Percentiles rank a stretch among this genome's conserved stretches.
Evolutionary conservation across 192 early-diverging fungal species (phyloP).

Genomic region (Geosiphon pyriformis): DNA sequence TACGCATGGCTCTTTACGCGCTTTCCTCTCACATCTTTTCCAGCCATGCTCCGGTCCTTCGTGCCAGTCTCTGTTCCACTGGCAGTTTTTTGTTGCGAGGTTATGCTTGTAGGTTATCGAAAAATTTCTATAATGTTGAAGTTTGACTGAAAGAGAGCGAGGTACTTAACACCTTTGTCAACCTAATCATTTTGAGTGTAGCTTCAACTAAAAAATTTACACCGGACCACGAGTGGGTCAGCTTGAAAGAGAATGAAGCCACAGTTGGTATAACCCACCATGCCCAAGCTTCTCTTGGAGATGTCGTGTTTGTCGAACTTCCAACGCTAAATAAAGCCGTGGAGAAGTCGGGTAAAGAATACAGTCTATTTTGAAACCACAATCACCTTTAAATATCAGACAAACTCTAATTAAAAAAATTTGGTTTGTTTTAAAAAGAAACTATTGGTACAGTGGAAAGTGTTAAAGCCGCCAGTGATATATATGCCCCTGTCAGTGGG

Average conservation of each 20-base stretch:
- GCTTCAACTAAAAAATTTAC: slow-evolving; percentile 51
- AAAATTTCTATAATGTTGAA: too few relatives aligned
- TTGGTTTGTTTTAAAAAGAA: slow-evolving; percentile 34
- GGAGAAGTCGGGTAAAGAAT: slow-evolving; percentile 51
- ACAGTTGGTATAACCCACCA: slow-evolving; percentile 91
- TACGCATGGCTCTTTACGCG: too few relatives aligned
- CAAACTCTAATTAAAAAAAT: neutral
- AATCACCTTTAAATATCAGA: neutral
- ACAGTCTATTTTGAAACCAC: slow-evolving; percentile 1
- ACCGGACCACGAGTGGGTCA: slow-evolving; percentile 89
- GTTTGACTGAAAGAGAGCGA: too few relatives aligned
- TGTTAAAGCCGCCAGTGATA: slow-evolving; percentile 92
- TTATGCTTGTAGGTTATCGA: too few relatives aligned
- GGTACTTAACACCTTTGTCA: too few relatives aligned
- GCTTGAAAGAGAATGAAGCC: slow-evolving; percentile 63
- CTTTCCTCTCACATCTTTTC: too few relatives aligned
- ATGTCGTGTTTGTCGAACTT: slow-evolving; percentile 91
- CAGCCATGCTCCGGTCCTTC: too few relatives aligned
- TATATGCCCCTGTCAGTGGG: slow-evolving; percentile 83
- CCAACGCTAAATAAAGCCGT: slow-evolving; percentile 63
- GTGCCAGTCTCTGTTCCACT: too few relatives aligned
- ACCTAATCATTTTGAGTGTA: too few relatives aligned
- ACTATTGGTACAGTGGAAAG: slow-evolving; percentile 82
- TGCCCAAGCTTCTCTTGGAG: slow-evolving; percentile 86
- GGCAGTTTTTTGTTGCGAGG: too few relatives aligned